Percentiles rank a stretch among this genome's conserved stretches.
These are phyloP conservation scores for Leptomonas pyrrhocoris DNA, from an alignment of 208 protist species.

Conservation along the genomic window DNA sequence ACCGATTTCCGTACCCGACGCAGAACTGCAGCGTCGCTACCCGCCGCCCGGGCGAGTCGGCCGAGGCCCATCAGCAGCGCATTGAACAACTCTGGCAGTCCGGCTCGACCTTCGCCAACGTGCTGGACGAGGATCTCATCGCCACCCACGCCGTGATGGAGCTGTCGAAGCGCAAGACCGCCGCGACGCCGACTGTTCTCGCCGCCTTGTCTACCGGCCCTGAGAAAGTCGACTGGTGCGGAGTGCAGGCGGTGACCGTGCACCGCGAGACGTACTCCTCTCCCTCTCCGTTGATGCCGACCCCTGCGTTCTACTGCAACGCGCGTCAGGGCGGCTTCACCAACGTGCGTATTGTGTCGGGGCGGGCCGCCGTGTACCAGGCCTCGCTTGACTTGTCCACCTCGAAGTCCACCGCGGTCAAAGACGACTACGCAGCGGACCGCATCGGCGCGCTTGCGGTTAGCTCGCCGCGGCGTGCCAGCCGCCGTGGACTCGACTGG, in stretches of 20 bases:
- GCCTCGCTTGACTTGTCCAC: slow-evolving; percentile 7
- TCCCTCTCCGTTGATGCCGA: slow-evolving; percentile 36
- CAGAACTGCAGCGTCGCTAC: slow-evolving; percentile 39
- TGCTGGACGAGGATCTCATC: slow-evolving; percentile 42
- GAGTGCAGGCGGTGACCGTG: slow-evolving; percentile 26
- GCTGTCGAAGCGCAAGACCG: slow-evolving; percentile 29
- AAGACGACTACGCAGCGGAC: slow-evolving; percentile 10
- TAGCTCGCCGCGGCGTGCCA: slow-evolving; percentile 9
- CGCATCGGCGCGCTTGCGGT: slow-evolving; percentile 13
- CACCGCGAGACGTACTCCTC: slow-evolving; percentile 36
- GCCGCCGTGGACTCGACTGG: slow-evolving; percentile 19
- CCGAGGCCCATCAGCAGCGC: slow-evolving; percentile 19
- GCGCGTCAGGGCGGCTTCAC: slow-evolving; percentile 34
- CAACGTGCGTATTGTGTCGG: slow-evolving; percentile 19
- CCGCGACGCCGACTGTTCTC: background rate
- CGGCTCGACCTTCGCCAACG: slow-evolving; percentile 18
- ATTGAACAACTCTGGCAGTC: slow-evolving; percentile 31
- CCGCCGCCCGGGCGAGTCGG: slow-evolving; percentile 21
- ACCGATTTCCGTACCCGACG: slow-evolving; percentile 29
- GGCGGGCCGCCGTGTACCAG: slow-evolving; percentile 23
- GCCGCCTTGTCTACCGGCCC: background rate
- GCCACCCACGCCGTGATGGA: slow-evolving; percentile 27
- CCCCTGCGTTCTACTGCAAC: slow-evolving; percentile 39
- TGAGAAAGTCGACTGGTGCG: slow-evolving; percentile 18
- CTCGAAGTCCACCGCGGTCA: slow-evolving; percentile 13